Evolutionary conservation across 75 land plant species (phyloP).

Genomic region (Picea sitchensis): DNA sequence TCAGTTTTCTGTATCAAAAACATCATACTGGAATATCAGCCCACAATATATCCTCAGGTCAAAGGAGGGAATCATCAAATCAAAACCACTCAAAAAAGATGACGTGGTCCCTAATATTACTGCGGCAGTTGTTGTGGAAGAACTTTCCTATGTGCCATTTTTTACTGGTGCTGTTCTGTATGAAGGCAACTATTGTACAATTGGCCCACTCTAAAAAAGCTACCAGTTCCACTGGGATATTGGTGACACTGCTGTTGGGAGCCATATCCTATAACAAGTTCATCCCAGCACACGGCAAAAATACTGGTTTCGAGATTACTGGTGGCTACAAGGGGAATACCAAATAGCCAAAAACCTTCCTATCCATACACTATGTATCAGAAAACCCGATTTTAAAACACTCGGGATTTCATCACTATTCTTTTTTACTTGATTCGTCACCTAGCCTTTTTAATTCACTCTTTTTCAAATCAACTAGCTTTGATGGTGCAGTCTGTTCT

Average conservation of each 20-base stretch:
- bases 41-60: too few species aligned
- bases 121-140: not conserved
- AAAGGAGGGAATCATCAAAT: not conserved
- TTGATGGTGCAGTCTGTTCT: not conserved
- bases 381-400: constrained; percentile 8
- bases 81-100: constrained; percentile 7
- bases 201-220: not conserved
- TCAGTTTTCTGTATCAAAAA: not conserved
- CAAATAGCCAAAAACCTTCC: not conserved
- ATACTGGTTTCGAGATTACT: not conserved
- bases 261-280: constrained; percentile 1
- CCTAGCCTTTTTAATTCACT: not conserved
- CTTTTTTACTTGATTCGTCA: not conserved
- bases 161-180: constrained; percentile 1
- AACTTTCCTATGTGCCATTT: not conserved
- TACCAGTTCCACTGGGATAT: constrained; percentile 5
- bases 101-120: not conserved
- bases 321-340: not conserved
- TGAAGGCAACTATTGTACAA: not conserved
- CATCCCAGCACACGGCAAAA: constrained; percentile 4
- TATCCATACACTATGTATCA: not conserved
- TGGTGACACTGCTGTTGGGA: not conserved
- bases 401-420: constrained; percentile 3
- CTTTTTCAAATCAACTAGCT: not conserved
- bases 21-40: not conserved